Base-by-base conservation (phyloP, 1,284 basidiomycete genomes). In the Cutaneotrichosporon curvatum region DNA sequence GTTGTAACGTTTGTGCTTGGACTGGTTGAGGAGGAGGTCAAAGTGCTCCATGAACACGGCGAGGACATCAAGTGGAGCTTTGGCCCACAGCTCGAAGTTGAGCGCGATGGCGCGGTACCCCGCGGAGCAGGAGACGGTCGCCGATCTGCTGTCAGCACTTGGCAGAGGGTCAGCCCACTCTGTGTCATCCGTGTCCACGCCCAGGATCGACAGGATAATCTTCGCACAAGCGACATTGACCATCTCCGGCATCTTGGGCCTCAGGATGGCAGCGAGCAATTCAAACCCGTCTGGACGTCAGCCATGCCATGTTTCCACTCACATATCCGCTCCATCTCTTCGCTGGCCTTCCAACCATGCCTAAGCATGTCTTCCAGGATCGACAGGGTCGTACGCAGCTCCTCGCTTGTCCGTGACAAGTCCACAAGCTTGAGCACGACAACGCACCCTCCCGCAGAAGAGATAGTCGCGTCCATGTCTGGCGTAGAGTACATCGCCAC, bases 51-150 rank as follows among this genome's bases (percentile, higher is more conserved):
- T 75, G 61, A 91, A 84, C 15, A 81, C 77, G 3, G 74, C 75
- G 61, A 89, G 85, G 21, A 96, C 81, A 33, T 83, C 82, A 4
- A 72, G 61, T 1, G 75, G 73, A 0, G 87, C 82, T 21, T 73
- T 78, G 0, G 86, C 79, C 92, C 92, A 97, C 6, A 96, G 79
- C 50, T 89, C 83, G 57, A 95, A 87, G 62, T 95, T 88, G 3
- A 96, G 79, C 0, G 87, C 85, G 36, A 96, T 78, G 2, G 84
- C 78, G 37, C 81, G 79, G 62, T 94, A 95, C 2, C 87, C 87
- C 1, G 85, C 76, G 2, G 82, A 76, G 57, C 95, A 95, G 42
- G 82, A 79, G 22, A 96, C 77, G 0, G 83, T 85, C 1, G 90
- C 90, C 48, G 79, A 76, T 20, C 86, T 90, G 57, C 16, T n/a